Evolutionary conservation across 352 stramenopile species (phyloP).

Genomic region (Blastocystis sp.): DNA sequence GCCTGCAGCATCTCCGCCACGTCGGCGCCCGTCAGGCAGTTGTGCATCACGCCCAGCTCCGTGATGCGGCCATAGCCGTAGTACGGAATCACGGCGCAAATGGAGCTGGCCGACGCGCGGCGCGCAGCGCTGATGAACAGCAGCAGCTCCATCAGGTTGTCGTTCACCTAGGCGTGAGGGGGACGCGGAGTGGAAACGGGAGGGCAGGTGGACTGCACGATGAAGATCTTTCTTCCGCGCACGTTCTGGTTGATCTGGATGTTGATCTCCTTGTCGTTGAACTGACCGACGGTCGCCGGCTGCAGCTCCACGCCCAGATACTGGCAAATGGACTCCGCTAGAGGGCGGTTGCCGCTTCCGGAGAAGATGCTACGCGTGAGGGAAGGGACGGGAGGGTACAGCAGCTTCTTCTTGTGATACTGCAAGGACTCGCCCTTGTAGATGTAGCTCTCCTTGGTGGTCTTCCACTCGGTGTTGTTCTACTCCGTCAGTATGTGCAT

Average conservation of each 20-base stretch:
- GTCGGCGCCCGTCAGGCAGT: slow-evolving; percentile 75
- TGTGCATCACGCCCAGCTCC: slow-evolving; percentile 57
- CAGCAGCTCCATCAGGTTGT: slow-evolving; percentile 81
- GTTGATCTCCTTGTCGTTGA: slow-evolving; percentile 71
- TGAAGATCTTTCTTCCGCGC: slow-evolving; percentile 73
- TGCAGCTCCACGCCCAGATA: slow-evolving; percentile 69
- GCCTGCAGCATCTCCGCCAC: slow-evolving; percentile 80
- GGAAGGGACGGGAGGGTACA: neutral
- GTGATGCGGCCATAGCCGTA: slow-evolving; percentile 78
- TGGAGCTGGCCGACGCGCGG: slow-evolving; percentile 76
- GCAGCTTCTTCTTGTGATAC: slow-evolving; percentile 65
- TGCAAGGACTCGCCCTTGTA: slow-evolving; percentile 46
- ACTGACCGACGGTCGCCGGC: slow-evolving; percentile 37
- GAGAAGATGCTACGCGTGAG: slow-evolving; percentile 67
- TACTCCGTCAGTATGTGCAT: neutral
- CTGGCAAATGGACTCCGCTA: slow-evolving; percentile 69
- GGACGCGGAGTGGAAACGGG: slow-evolving; percentile 45
- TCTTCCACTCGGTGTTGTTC: slow-evolving; percentile 44
- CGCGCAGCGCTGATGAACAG: slow-evolving; percentile 76
- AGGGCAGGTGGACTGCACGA: slow-evolving; percentile 72
- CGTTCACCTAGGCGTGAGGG: slow-evolving; percentile 71
- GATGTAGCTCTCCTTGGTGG: slow-evolving; percentile 29
- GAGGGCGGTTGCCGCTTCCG: slow-evolving; percentile 69
- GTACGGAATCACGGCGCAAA: slow-evolving; percentile 83
- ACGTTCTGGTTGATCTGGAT: slow-evolving; percentile 73